Evolutionary conservation across 306 rosid genomes (phyloP).

Genomic region (Oxytropis ochrocephala): DNA sequence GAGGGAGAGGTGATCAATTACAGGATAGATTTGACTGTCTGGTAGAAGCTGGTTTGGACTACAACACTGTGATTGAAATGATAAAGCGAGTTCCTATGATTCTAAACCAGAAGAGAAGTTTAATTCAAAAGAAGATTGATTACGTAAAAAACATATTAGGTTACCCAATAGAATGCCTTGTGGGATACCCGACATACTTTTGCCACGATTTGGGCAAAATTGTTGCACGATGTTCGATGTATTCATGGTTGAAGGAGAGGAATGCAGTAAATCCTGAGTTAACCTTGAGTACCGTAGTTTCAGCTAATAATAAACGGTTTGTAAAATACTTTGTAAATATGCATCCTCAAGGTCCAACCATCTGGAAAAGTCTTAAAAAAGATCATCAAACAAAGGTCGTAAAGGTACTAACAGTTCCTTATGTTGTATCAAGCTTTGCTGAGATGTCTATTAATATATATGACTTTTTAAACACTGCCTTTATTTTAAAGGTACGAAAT

Average conservation of each 20-base stretch:
- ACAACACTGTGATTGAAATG: slow-evolving; percentile 34
- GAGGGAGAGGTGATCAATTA: slow-evolving; percentile 72
- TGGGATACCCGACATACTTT: slow-evolving; percentile 58
- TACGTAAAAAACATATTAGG: slow-evolving; percentile 40
- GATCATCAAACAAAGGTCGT: slow-evolving; percentile 22
- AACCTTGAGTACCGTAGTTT: slow-evolving; percentile 58
- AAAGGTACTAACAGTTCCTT: neutral
- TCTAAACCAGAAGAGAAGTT: slow-evolving; percentile 48
- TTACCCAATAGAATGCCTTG: slow-evolving; percentile 54
- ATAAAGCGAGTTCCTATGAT: slow-evolving; percentile 54
- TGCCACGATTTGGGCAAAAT: slow-evolving; percentile 52
- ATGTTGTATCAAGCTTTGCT: neutral
- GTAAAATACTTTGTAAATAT: slow-evolving; percentile 52
- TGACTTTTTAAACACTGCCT: neutral
- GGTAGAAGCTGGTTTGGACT: slow-evolving; percentile 76
- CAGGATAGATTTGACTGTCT: slow-evolving; percentile 86
- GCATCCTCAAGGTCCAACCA: slow-evolving; percentile 61
- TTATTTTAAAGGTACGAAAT: neutral
- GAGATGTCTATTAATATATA: neutral
- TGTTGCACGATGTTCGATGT: slow-evolving; percentile 56
- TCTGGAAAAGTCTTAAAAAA: slow-evolving; percentile 50
- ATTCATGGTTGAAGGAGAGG: slow-evolving; percentile 55
- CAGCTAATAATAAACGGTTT: slow-evolving; percentile 48
- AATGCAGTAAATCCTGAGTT: slow-evolving; percentile 42
- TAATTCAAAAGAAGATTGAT: slow-evolving; percentile 55